phyloP scores from a whole-genome alignment of 345 rosid genomes.

The Brassica incana region DNA sequence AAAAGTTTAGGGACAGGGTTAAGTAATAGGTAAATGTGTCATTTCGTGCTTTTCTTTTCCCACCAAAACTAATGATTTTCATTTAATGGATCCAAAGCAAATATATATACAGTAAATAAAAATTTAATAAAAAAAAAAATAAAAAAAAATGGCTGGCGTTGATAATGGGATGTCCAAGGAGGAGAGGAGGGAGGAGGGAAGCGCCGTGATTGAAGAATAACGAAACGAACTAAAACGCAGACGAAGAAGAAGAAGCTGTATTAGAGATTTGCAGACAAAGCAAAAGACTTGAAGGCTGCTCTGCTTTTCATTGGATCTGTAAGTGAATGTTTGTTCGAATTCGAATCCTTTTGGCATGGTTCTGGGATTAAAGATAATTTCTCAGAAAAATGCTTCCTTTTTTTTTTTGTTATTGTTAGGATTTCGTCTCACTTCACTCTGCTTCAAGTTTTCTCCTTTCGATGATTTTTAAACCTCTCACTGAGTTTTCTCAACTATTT shows the following conservation, averaged over 20 bases:
- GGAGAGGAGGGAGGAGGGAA: conserved; percentile 16
- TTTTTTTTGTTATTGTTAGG: conserved; percentile 10
- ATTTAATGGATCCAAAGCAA: conserved; percentile 21
- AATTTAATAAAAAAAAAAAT: background rate
- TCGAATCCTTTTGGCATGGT: conserved; percentile 5
- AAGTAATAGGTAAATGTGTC: conserved; percentile 15
- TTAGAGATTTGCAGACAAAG: conserved; percentile 14
- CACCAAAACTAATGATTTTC: conserved; percentile 16
- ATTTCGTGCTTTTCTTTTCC: conserved; percentile 18
- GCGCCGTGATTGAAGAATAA: conserved; percentile 29
- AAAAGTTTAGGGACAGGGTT: background rate
- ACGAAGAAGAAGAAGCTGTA: background rate
- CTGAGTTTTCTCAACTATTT: background rate
- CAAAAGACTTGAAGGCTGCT: conserved; percentile 14
- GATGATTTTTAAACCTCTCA: conserved; percentile 8
- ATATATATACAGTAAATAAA: background rate
- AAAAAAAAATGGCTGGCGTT: conserved; percentile 23
- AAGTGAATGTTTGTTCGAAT: conserved; percentile 25
- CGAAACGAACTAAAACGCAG: background rate
- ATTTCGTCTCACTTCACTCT: conserved; percentile 18
- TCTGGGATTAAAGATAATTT: conserved; percentile 5
- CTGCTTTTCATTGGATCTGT: conserved; percentile 27
- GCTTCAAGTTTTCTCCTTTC: background rate
- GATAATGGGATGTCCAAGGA: conserved; percentile 31
- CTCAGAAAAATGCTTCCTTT: background rate